Conservation (phyloP, 768 basidiomycete genomes). For the Amanita exitialis region DNA sequence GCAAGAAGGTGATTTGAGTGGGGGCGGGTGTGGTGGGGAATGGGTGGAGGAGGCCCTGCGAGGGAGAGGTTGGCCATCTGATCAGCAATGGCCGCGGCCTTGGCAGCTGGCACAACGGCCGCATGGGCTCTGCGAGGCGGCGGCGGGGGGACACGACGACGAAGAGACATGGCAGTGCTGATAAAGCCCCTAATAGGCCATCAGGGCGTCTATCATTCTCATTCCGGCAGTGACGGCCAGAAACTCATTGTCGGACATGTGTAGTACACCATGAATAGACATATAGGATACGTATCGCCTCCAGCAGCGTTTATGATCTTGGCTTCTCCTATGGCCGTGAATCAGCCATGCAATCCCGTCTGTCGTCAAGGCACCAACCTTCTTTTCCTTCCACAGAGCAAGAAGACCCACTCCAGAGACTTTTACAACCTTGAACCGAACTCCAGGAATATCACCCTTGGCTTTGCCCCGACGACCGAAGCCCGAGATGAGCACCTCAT, state of each 20-base stretch:
- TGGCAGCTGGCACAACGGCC: background rate
- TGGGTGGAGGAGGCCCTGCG: conserved; percentile 11
- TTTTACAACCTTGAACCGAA: conserved; percentile 99
- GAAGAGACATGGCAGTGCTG: conserved; percentile 17
- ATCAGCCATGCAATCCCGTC: background rate
- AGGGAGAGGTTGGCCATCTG: conserved; percentile 21
- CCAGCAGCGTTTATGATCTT: conserved; percentile 31
- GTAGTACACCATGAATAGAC: conserved; percentile 14
- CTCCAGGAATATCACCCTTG: conserved; percentile 99
- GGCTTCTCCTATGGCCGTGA: conserved; percentile 53
- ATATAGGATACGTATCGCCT: conserved; percentile 11
- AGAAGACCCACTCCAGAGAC: conserved; percentile 98
- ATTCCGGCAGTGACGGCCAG: background rate
- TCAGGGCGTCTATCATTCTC: background rate
- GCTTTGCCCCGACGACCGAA: conserved; percentile 99
- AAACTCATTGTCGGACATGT: conserved; percentile 6
- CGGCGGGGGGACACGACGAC: conserved; percentile 17
- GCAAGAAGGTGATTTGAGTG: conserved; percentile 15
- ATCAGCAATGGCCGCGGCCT: conserved; percentile 16
- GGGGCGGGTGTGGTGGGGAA: conserved; percentile 12
- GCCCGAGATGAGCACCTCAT: conserved; percentile 98
- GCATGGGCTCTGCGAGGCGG: conserved; percentile 9
- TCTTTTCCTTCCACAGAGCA: conserved; percentile 99
- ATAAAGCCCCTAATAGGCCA: background rate
- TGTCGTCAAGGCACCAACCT: conserved; percentile 40